Conservation (phyloP, 1,284 basidiomycete genomes). For the Cryptococcus deneoformans region DNA sequence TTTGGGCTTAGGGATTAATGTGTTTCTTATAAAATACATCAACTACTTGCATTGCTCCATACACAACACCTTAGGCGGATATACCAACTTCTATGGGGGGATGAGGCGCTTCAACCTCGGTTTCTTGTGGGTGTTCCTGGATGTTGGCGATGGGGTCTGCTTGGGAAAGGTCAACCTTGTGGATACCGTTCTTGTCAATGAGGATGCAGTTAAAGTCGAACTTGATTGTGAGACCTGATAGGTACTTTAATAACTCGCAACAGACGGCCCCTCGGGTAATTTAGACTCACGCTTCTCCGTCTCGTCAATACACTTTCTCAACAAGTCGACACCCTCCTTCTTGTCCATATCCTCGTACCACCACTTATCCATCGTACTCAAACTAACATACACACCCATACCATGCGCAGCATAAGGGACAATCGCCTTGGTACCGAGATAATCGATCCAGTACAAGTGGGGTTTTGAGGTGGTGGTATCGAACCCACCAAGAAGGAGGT, state of each 20-base stretch:
- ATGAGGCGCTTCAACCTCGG: constrained; percentile 22
- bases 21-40: not conserved
- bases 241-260: not conserved
- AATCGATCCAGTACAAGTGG: constrained; percentile 94
- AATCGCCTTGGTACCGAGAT: constrained; percentile 81
- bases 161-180: constrained; percentile 60
- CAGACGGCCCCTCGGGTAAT: no score
- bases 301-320: constrained; percentile 85
- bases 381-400: constrained; percentile 87
- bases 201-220: constrained; percentile 86
- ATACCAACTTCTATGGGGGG: constrained; percentile 25
- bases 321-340: constrained; percentile 78
- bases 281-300: constrained; percentile 66
- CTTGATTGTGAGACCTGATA: constrained; percentile 63
- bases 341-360: constrained; percentile 46
- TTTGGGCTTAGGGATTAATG: not conserved
- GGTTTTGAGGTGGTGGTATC: constrained; percentile 63
- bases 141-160: constrained; percentile 37
- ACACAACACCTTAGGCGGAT: not conserved
- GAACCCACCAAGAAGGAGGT: constrained; percentile 88
- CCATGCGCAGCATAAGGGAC: constrained; percentile 96
- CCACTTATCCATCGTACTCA: constrained; percentile 87
- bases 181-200: constrained; percentile 84
- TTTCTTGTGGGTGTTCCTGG: constrained; percentile 21
- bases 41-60: not conserved